Base-by-base conservation (phyloP, 768 basidiomycete genomes). In the Phaeotremella skinneri region DNA sequence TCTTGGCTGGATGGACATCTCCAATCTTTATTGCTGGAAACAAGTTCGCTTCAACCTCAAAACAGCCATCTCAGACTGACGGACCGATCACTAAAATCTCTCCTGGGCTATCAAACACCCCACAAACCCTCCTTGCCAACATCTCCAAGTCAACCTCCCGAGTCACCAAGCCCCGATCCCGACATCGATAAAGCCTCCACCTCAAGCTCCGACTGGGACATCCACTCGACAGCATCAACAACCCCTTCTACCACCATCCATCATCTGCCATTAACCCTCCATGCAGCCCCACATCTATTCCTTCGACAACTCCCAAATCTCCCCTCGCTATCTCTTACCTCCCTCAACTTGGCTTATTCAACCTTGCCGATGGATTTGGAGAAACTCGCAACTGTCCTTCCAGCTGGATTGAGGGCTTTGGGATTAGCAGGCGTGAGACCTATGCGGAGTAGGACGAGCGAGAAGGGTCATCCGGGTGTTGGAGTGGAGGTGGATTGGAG, bases 271-370 rank as follows among this genome's bases (percentile, higher is more conserved):
- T 31, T 70, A 16, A 67, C 61, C 1, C 55, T 70, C 30, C 66
- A 70, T 51, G 37, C 66, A 1, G 58, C 56, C 17, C 66, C 69
- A 7, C 43, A 56, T 6, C 23, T 51, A 13, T 29, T 70, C 32
- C 47, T 70, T 1, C 55, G 60, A 26, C 56, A 55, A 30, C 39
- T 63, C 14, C 52, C 49, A 5, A n/a, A 30, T 9, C 48, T 54
- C 23, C 30, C 55, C 2, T 21, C 51, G 3, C 20, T 56, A 37
- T 64, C 64, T 2, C 49, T 67, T 11, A 65, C 61, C 5, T 70
- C 69, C 1, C 37, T 70, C 27, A 70, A 70, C 45, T 41, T 70
- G 27, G 55, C 63, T 9, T 67, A 65, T 32, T 55, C 51, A 2
- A 61, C 61, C 6, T 21, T 70, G 13, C 48, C 49, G 16, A 41